These are phyloP conservation scores for Senna tora DNA, from an alignment of 306 rosid species.

Conservation along the genomic window DNA sequence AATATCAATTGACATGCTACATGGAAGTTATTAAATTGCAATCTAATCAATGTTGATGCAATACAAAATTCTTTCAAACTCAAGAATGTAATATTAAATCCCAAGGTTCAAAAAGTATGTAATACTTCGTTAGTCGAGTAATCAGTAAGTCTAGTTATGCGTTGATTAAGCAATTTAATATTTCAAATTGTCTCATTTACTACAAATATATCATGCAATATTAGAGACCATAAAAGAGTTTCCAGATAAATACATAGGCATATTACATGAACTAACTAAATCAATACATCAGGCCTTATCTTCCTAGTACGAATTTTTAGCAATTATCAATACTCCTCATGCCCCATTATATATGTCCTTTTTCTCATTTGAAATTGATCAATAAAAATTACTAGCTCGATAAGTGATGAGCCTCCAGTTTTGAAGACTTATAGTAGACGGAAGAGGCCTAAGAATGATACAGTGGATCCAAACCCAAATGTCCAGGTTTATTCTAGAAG, in stretches of 20 bases:
- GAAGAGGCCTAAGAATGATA: too few relatives aligned
- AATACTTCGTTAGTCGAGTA: not conserved
- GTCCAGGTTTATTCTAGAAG: too few relatives aligned
- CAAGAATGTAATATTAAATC: conserved; percentile 2
- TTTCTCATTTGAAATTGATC: not conserved
- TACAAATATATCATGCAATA: too few relatives aligned
- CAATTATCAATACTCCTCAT: not conserved
- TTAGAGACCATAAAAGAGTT: too few relatives aligned
- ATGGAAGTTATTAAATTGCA: not conserved
- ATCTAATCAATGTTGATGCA: not conserved
- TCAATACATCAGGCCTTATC: not conserved
- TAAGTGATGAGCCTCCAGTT: not conserved
- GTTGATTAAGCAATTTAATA: conserved; percentile 1
- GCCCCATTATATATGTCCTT: not conserved
- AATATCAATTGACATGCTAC: conserved; percentile 7
- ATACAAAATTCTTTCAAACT: not conserved
- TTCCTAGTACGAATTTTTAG: not conserved
- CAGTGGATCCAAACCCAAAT: too few relatives aligned
- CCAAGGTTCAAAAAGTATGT: conserved; percentile 13
- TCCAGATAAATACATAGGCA: not conserved
- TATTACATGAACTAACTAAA: not conserved
- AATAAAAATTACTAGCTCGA: not conserved
- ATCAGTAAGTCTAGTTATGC: conserved; percentile 6
- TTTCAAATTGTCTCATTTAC: not conserved
- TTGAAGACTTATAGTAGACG: too few relatives aligned